phyloP scores from a whole-genome alignment of 2,329 filamentous ascomycete genomes.

The Epichloe gansuensis region DNA sequence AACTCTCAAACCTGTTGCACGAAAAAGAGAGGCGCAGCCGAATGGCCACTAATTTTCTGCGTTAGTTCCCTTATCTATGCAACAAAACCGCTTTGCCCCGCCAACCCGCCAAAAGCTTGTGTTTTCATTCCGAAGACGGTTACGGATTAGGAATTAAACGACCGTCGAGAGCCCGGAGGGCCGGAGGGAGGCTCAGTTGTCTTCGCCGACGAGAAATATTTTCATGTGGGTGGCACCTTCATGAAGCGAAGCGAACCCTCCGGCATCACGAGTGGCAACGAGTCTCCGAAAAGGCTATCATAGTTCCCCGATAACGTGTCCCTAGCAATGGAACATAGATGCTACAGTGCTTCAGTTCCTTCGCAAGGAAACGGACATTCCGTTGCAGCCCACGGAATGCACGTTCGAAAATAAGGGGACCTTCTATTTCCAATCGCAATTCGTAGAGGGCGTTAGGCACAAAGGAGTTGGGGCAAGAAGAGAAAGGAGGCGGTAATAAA shows the following conservation, averaged over 20 bases:
- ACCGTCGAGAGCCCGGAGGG: background rate
- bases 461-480: background rate
- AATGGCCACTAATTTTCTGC: too few relatives aligned
- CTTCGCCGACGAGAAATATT: background rate
- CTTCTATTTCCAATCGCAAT: conserved; percentile 2
- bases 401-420: conserved; percentile 7
- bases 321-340: background rate
- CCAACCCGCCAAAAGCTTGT: too few relatives aligned
- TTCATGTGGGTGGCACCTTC: background rate
- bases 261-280: conserved; percentile 1
- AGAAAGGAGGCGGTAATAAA: conserved; percentile 2
- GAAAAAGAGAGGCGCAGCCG: too few relatives aligned
- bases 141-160: background rate
- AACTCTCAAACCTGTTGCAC: too few relatives aligned
- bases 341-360: background rate
- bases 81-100: too few relatives aligned
- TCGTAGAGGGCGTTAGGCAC: conserved; percentile 5
- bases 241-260: conserved; percentile 1
- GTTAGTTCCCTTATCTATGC: too few relatives aligned
- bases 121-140: background rate
- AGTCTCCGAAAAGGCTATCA: too few relatives aligned
- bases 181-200: background rate
- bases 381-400: conserved; percentile 4
- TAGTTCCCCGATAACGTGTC: background rate
- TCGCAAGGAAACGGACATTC: conserved; percentile 5